phyloP scores from a whole-genome alignment of 1,284 basidiomycete genomes.

The Marasmius fiardii region DNA sequence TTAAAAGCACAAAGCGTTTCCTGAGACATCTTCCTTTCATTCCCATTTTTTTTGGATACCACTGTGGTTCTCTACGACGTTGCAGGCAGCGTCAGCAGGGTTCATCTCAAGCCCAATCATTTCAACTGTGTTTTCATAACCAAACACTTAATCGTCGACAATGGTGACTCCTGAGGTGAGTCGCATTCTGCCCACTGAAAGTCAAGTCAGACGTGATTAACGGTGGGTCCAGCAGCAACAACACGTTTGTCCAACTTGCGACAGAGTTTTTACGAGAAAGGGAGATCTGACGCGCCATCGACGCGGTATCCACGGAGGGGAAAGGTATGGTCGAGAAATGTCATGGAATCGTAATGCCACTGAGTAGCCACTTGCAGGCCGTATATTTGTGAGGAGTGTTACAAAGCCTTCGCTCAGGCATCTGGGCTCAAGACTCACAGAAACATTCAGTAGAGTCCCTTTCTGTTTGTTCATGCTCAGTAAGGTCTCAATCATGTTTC shows the following conservation, averaged over 20 bases:
- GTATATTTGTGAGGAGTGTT: constrained; percentile 34
- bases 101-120: constrained; percentile 6
- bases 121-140: constrained; percentile 10
- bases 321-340: constrained; percentile 33
- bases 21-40: constrained; percentile 8
- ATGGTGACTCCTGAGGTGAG: neutral
- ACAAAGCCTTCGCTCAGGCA: constrained; percentile 48
- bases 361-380: constrained; percentile 30
- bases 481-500: neutral
- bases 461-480: constrained; percentile 7
- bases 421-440: constrained; percentile 54
- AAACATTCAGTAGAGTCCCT: constrained; percentile 55
- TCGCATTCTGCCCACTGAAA: neutral
- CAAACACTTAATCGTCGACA: neutral
- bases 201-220: too few relatives aligned
- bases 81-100: constrained; percentile 25
- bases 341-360: constrained; percentile 1
- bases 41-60: constrained; percentile 1
- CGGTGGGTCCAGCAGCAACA: constrained; percentile 7
- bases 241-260: constrained; percentile 37
- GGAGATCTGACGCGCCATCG: constrained; percentile 53
- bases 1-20: constrained; percentile 15
- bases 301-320: constrained; percentile 35
- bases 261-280: constrained; percentile 43
- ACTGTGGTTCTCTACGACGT: constrained; percentile 18